Evolutionary conservation across 805 yeast genomes (phyloP).

Genomic region (Saccharomycopsis fodiens): DNA sequence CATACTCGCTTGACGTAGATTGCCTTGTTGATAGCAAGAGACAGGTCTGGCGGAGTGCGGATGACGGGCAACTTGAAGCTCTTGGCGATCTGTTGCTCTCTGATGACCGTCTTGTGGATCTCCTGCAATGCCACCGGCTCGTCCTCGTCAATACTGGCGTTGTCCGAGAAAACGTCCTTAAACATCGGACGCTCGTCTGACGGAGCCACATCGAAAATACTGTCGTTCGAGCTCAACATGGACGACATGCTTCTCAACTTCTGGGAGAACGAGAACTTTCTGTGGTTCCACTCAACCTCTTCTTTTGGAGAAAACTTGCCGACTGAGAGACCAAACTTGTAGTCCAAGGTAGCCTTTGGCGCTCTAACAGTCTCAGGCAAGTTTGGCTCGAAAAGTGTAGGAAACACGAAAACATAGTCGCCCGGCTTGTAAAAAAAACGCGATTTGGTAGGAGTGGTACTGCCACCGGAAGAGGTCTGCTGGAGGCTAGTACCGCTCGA

Average conservation of each 20-base stretch:
- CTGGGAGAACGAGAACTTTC: conserved; percentile 11
- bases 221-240: background rate
- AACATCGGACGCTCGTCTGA: background rate
- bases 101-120: background rate
- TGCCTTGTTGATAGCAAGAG: conserved; percentile 50
- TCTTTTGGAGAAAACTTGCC: conserved; percentile 3
- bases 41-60: conserved; percentile 34
- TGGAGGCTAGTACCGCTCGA: background rate
- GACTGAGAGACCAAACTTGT: conserved; percentile 25
- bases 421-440: conserved; percentile 38
- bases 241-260: conserved; percentile 15
- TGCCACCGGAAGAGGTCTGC: background rate
- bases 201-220: background rate
- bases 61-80: conserved; percentile 22
- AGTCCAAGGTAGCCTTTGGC: conserved; percentile 41
- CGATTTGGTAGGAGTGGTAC: background rate
- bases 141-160: conserved; percentile 1
- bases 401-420: conserved; percentile 59
- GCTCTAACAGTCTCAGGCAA: conserved; percentile 56
- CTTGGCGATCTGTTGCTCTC: conserved; percentile 13
- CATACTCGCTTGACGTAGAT: conserved; percentile 69
- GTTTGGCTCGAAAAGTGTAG: conserved; percentile 51
- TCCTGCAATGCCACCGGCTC: background rate
- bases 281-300: background rate
- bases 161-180: conserved; percentile 1